These are phyloP conservation scores for Salix arbutifolia DNA, from an alignment of 345 rosid genomes.

Conservation along the genomic window DNA sequence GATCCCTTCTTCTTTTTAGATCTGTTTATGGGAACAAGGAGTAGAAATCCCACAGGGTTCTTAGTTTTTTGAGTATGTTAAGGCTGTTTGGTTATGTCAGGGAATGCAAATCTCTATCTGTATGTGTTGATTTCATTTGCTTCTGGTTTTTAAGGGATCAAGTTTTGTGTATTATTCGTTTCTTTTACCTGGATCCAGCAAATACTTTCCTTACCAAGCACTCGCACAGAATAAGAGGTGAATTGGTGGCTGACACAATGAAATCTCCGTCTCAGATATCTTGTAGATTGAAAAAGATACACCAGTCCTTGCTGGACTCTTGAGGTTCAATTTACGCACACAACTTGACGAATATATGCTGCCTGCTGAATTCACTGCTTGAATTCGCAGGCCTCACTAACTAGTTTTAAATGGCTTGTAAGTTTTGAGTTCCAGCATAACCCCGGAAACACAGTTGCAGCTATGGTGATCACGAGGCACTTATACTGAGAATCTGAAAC, in stretches of 20 bases:
- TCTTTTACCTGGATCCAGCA: not conserved
- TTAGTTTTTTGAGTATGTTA: not conserved
- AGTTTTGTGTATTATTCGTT: not conserved
- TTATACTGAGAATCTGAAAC: slow-evolving; percentile 38
- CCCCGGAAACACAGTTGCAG: slow-evolving; percentile 53
- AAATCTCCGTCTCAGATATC: not conserved
- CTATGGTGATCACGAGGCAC: slow-evolving; percentile 35
- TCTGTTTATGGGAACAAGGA: not conserved
- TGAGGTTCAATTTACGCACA: not conserved
- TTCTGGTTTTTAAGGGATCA: not conserved
- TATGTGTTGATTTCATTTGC: not conserved
- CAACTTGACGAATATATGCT: not conserved
- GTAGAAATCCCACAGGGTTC: not conserved
- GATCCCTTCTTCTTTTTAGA: not conserved
- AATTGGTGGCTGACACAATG: not conserved
- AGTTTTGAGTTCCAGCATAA: slow-evolving; percentile 49
- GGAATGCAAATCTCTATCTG: not conserved
- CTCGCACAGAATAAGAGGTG: not conserved
- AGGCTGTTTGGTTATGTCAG: not conserved
- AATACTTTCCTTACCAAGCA: not conserved
- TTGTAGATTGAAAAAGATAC: not conserved
- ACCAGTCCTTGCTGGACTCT: not conserved
- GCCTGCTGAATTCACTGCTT: not conserved
- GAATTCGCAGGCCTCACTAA: slow-evolving; percentile 17
- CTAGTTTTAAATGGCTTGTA: slow-evolving; percentile 48